phyloP scores from a whole-genome alignment of 1,284 basidiomycete species.

The Moesziomyces sp. region DNA sequence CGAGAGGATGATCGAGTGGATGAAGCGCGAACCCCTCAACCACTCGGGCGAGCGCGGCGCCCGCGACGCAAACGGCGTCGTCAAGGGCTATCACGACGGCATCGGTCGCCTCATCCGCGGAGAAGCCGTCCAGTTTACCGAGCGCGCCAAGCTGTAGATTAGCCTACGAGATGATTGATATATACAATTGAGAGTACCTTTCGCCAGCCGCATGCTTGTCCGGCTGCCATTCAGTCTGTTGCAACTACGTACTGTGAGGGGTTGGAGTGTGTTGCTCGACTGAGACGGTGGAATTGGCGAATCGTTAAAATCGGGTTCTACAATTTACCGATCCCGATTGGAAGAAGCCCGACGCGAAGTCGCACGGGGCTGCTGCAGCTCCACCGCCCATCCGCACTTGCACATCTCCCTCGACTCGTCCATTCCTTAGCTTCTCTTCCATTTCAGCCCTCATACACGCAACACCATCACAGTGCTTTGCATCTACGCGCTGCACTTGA shows the following conservation, averaged over 20 bases:
- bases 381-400: not conserved
- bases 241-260: no score
- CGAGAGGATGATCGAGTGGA: constrained; percentile 59
- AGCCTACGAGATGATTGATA: no score
- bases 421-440: no score
- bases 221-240: no score
- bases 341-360: not conserved
- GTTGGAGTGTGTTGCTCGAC: no score
- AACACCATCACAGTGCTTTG: not conserved
- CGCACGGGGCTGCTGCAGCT: not conserved
- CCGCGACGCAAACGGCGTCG: constrained; percentile 51
- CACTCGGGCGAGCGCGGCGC: constrained; percentile 46
- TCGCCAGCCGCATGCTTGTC: no score
- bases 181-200: no score
- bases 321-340: not conserved
- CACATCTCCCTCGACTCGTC: no score
- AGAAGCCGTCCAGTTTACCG: constrained; percentile 45
- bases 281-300: no score
- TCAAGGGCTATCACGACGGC: constrained; percentile 51
- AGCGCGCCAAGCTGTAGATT: constrained; percentile 24
- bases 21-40: constrained; percentile 58
- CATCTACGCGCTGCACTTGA: not conserved
- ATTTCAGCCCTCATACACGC: no score
- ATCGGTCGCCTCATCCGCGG: constrained; percentile 53
- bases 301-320: not conserved